Percentiles rank a stretch among this genome's conserved stretches.
Conservation (phyloP, 495 filamentous ascomycete genomes). For the Lasiosphaeris hirsuta region DNA sequence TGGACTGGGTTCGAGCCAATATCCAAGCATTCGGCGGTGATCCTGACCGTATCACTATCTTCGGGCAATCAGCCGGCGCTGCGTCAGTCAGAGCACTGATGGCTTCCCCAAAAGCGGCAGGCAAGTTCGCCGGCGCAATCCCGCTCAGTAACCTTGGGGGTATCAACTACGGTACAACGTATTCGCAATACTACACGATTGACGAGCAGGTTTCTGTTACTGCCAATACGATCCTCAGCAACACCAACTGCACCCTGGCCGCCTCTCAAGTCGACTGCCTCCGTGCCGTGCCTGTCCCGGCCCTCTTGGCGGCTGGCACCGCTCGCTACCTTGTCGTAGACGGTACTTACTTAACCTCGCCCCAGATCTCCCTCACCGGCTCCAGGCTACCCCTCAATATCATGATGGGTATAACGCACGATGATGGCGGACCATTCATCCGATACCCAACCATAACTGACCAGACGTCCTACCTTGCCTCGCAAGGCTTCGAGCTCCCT, state of each 20-base stretch:
- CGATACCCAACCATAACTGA: conserved; percentile 36
- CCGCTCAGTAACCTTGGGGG: conserved; percentile 49
- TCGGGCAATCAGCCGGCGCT: conserved; percentile 55
- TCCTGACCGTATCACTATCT: conserved; percentile 54
- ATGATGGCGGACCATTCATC: conserved; percentile 50
- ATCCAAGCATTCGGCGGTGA: conserved; percentile 62
- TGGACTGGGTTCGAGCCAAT: conserved; percentile 64
- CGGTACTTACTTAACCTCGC: conserved; percentile 41
- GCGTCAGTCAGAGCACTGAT: conserved; percentile 52
- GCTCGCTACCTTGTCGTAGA: conserved; percentile 46
- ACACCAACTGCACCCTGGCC: conserved; percentile 40
- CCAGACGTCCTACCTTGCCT: conserved; percentile 34
- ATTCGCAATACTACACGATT: conserved; percentile 48
- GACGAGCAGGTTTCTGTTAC: conserved; percentile 34
- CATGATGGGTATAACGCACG: conserved; percentile 47
- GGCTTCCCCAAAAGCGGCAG: conserved; percentile 48
- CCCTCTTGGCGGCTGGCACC: conserved; percentile 25
- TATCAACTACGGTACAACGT: conserved; percentile 41
- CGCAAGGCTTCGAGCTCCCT: conserved; percentile 37
- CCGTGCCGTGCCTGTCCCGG: conserved; percentile 35
- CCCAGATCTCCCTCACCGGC: conserved; percentile 31
- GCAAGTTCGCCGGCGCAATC: conserved; percentile 50
- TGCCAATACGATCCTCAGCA: conserved; percentile 40
- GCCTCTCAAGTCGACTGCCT: conserved; percentile 46
- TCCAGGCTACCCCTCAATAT: conserved; percentile 31